phyloP scores from a whole-genome alignment of 1,139 yeast genomes.

The Tardiomyces depauwii region DNA sequence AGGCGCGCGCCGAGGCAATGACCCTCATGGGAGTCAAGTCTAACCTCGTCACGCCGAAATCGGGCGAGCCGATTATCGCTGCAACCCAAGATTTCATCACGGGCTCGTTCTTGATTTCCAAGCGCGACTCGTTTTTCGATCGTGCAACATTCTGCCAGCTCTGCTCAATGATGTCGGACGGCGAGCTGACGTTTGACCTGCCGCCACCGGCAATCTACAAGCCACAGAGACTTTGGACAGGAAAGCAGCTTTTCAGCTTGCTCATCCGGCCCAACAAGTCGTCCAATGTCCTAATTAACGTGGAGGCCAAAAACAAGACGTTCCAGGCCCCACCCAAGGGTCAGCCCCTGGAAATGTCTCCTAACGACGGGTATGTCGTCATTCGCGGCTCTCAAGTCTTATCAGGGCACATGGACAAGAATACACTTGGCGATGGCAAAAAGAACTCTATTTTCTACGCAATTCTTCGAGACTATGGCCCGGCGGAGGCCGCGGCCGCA shows the following conservation, averaged over 20 bases:
- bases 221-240: slow-evolving; percentile 91
- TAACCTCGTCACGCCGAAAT: slow-evolving; percentile 87
- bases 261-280: slow-evolving; percentile 70
- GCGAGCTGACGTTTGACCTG: slow-evolving; percentile 70
- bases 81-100: slow-evolving; percentile 99
- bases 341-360: slow-evolving; percentile 88
- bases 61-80: slow-evolving; percentile 98
- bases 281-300: slow-evolving; percentile 73
- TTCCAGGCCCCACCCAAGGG: slow-evolving; percentile 60
- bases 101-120: slow-evolving; percentile 85
- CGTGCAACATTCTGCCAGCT: slow-evolving; percentile 76
- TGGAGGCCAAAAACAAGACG: slow-evolving; percentile 92
- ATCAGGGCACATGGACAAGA: slow-evolving; percentile 95
- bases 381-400: slow-evolving; percentile 83
- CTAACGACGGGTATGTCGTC: slow-evolving; percentile 88
- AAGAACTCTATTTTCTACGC: slow-evolving; percentile 95
- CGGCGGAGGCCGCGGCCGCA: slow-evolving; percentile 88
- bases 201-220: slow-evolving; percentile 94
- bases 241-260: slow-evolving; percentile 86
- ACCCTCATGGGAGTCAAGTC: slow-evolving; percentile 97
- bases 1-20: slow-evolving; percentile 96
- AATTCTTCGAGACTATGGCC: slow-evolving; percentile 88
- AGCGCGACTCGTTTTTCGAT: slow-evolving; percentile 87
- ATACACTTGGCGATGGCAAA: slow-evolving; percentile 94
- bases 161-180: slow-evolving; percentile 94